A percentile compares a stretch with the other conserved stretches of the same genome.
These are phyloP conservation scores for Coemansia sp. DNA, from an alignment of 192 early-diverging fungal species.

Conservation along the genomic window DNA sequence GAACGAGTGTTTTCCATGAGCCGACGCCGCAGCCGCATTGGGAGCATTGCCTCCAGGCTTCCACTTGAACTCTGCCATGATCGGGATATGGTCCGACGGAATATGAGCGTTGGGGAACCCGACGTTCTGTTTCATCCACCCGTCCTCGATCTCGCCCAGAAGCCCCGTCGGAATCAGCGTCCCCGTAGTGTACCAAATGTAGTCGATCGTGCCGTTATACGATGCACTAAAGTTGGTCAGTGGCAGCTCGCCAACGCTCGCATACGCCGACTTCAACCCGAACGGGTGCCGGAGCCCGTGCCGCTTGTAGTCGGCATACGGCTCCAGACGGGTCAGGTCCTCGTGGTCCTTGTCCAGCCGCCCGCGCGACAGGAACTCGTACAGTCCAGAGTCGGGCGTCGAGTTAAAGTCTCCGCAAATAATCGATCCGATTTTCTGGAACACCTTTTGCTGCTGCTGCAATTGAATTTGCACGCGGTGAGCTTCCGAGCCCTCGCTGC, in stretches of 20 bases:
- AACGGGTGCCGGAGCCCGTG: slow-evolving; percentile 82
- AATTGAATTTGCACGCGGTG: slow-evolving; percentile 45
- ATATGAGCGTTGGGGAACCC: slow-evolving; percentile 94
- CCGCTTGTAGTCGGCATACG: slow-evolving; percentile 82
- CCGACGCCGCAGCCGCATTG: slow-evolving; percentile 7
- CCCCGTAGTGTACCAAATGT: slow-evolving; percentile 85
- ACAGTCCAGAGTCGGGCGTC: slow-evolving; percentile 82
- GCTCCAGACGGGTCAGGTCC: slow-evolving; percentile 73
- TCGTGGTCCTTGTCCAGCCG: slow-evolving; percentile 75
- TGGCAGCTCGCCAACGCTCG: slow-evolving; percentile 69
- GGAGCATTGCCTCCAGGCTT: slow-evolving; percentile 28
- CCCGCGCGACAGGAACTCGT: slow-evolving; percentile 83
- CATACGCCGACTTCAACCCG: slow-evolving; percentile 79
- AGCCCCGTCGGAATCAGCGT: slow-evolving; percentile 76
- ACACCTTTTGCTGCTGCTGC: slow-evolving; percentile 55
- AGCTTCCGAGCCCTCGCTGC: slow-evolving; percentile 35
- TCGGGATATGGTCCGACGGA: slow-evolving; percentile 76
- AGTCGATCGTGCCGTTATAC: slow-evolving; percentile 89
- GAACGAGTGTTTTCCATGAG: slow-evolving; percentile 32
- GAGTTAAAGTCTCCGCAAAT: slow-evolving; percentile 97
- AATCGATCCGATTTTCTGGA: slow-evolving; percentile 54
- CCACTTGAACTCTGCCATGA: slow-evolving; percentile 74
- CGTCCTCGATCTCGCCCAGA: slow-evolving; percentile 77
- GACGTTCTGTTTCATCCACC: slow-evolving; percentile 73
- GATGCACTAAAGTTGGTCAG: slow-evolving; percentile 90